phyloP scores from a whole-genome alignment of 805 yeast genomes.

The Myxozyma geophila region DNA sequence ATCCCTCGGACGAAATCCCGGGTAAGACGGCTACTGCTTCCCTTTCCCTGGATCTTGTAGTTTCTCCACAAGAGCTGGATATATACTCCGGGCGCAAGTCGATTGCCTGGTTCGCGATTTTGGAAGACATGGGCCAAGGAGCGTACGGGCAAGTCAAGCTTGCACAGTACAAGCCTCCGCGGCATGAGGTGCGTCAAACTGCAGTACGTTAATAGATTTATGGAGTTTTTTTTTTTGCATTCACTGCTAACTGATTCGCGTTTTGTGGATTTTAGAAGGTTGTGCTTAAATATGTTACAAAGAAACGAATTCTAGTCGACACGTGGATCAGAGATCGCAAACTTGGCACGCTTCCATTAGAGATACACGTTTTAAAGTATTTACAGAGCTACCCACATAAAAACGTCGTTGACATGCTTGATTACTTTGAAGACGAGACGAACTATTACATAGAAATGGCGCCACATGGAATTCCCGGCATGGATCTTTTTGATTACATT shows the following conservation, averaged over 20 bases:
- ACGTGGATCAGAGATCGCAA: slow-evolving; percentile 95
- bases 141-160: slow-evolving; percentile 94
- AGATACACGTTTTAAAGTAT: slow-evolving; percentile 90
- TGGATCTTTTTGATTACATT: slow-evolving; percentile 89
- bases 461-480: slow-evolving; percentile 86
- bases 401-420: slow-evolving; percentile 80
- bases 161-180: slow-evolving; percentile 61
- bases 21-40: background rate
- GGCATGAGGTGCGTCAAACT: slow-evolving; percentile 20
- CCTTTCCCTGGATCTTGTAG: slow-evolving; percentile 17
- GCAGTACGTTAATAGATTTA: slow-evolving; percentile 1
- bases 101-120: slow-evolving; percentile 67
- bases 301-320: slow-evolving; percentile 90
- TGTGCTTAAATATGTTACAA: slow-evolving; percentile 86
- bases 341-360: slow-evolving; percentile 94
- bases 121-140: slow-evolving; percentile 90
- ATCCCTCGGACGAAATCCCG: background rate
- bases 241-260: slow-evolving; percentile 40
- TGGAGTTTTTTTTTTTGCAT: background rate
- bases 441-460: slow-evolving; percentile 92
- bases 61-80: slow-evolving; percentile 2
- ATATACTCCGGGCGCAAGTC: slow-evolving; percentile 58
- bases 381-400: slow-evolving; percentile 72
- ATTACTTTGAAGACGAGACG: slow-evolving; percentile 89
- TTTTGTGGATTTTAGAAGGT: slow-evolving; percentile 56